A percentile compares a stretch with the other conserved stretches of the same genome.
Conservation (phyloP, 805 yeast species). For the Starmerella gropengiesseri region DNA sequence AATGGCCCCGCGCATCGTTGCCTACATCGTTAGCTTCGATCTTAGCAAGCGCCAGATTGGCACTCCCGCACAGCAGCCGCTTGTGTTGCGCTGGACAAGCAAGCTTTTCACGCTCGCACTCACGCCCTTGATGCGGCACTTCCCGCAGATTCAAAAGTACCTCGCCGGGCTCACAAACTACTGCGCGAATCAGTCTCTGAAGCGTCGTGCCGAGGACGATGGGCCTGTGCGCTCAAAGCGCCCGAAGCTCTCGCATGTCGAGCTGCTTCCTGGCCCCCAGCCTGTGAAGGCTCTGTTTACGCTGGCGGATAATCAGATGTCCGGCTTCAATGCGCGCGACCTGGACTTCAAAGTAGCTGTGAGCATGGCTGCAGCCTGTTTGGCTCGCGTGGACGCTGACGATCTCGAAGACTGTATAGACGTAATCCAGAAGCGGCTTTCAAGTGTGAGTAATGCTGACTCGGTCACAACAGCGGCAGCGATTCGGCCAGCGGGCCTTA, state of each 20-base stretch:
- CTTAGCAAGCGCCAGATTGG: conserved; percentile 16
- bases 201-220: conserved; percentile 28
- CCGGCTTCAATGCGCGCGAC: conserved; percentile 57
- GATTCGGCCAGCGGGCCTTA: not conserved
- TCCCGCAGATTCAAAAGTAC: conserved; percentile 26
- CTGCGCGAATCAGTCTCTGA: conserved; percentile 25
- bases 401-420: conserved; percentile 55
- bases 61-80: conserved; percentile 28
- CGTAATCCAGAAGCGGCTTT: conserved; percentile 49
- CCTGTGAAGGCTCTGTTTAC: conserved; percentile 55
- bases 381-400: conserved; percentile 42
- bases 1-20: conserved; percentile 43
- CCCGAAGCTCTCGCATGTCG: conserved; percentile 23
- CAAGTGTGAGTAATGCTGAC: conserved; percentile 4
- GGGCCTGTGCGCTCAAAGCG: conserved; percentile 25
- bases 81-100: conserved; percentile 21
- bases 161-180: conserved; percentile 26
- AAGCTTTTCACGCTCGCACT: conserved; percentile 23
- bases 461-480: not conserved
- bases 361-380: conserved; percentile 55
- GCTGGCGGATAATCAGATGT: conserved; percentile 54
- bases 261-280: conserved; percentile 21
- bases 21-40: conserved; percentile 51
- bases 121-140: conserved; percentile 18
- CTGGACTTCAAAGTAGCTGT: conserved; percentile 55